phyloP scores from a whole-genome alignment of 2,329 filamentous ascomycete genomes.

The Colletotrichum magnum region DNA sequence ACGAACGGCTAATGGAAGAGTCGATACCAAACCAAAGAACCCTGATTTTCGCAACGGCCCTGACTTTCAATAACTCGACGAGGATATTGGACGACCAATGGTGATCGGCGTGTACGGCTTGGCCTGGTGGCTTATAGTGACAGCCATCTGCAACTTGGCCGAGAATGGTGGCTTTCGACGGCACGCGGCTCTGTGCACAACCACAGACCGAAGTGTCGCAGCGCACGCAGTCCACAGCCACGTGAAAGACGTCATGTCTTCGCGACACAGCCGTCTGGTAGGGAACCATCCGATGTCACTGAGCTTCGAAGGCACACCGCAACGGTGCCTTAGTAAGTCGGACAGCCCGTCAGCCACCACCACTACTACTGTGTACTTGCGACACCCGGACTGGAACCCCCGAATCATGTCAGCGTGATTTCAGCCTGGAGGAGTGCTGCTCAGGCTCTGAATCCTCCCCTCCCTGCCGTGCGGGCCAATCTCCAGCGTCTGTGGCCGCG shows the following conservation, averaged over 20 bases:
- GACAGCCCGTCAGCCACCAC: constrained; percentile 7
- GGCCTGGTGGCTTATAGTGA: background rate
- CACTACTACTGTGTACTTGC: background rate
- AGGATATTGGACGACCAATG: background rate
- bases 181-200: constrained; percentile 1
- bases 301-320: no score
- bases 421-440: constrained; percentile 1
- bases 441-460: background rate
- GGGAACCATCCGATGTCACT: constrained; percentile 8
- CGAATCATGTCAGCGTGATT: constrained; percentile 6
- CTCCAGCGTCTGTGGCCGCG: constrained; percentile 21
- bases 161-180: background rate
- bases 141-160: background rate
- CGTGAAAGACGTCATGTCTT: background rate
- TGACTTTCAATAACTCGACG: background rate
- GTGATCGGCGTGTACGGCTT: background rate
- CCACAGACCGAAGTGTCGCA: constrained; percentile 13
- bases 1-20: constrained; percentile 46
- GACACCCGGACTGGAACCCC: no score
- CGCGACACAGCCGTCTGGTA: constrained; percentile 1
- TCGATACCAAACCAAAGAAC: constrained; percentile 37
- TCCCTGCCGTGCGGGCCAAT: constrained; percentile 19
- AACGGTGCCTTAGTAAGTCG: no score
- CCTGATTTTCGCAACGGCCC: constrained; percentile 10
- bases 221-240: background rate